phyloP scores from a whole-genome alignment of 768 basidiomycete species.

The Amanita pallidorosea region DNA sequence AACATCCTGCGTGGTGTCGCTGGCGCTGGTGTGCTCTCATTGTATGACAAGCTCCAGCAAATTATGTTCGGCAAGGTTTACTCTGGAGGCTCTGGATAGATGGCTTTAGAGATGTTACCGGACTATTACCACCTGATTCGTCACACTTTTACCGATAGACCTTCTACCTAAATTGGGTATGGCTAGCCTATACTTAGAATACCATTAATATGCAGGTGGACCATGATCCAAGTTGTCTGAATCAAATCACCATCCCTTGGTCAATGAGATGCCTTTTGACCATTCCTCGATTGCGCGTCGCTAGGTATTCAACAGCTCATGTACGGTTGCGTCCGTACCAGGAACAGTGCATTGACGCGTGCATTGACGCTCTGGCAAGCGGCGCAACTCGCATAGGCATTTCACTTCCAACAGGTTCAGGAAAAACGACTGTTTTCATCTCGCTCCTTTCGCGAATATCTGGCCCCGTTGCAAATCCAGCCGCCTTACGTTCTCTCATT shows the following conservation, averaged over 20 bases:
- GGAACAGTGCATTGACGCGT: constrained; percentile 66
- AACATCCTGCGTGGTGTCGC: constrained; percentile 98
- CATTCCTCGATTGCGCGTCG: neutral
- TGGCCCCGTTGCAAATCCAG: constrained; percentile 27
- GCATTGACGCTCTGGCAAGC: constrained; percentile 53
- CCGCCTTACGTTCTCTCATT: constrained; percentile 56
- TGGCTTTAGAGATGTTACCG: neutral
- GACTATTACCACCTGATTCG: constrained; percentile 6
- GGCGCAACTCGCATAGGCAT: constrained; percentile 76
- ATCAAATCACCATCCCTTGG: neutral
- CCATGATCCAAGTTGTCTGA: neutral
- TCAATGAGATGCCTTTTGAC: constrained; percentile 2
- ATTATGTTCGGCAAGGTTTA: constrained; percentile 98
- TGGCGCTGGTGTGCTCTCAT: constrained; percentile 97
- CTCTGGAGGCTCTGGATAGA: constrained; percentile 70
- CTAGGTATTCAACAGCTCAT: constrained; percentile 5
- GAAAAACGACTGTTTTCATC: constrained; percentile 90
- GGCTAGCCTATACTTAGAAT: constrained; percentile 28
- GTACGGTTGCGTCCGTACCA: constrained; percentile 76
- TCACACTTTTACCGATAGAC: constrained; percentile 28
- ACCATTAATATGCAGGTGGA: constrained; percentile 9
- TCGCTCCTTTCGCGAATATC: constrained; percentile 60
- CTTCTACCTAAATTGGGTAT: constrained; percentile 23
- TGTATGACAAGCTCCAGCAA: constrained; percentile 98
- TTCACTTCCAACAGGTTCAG: constrained; percentile 76